Percentiles rank a stretch among this genome's conserved stretches.
phyloP scores from a whole-genome alignment of 164 flowering plant genomes.

The Malania oleifera region DNA sequence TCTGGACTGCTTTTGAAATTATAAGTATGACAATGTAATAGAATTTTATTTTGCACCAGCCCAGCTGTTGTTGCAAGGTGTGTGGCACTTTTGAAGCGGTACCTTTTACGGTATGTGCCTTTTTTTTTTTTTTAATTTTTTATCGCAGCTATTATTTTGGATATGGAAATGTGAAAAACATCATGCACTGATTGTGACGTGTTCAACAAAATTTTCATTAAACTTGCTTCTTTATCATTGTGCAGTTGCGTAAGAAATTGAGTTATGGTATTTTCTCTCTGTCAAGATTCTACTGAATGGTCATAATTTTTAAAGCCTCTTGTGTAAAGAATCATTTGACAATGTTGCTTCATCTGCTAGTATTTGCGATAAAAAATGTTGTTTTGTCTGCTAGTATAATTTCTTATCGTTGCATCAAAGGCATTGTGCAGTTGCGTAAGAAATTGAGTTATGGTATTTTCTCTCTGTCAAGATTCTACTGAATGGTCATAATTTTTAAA shows the following conservation, averaged over 20 bases:
- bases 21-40: constrained; percentile 2
- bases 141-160: background rate
- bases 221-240: background rate
- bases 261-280: background rate
- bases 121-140: background rate
- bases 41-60: constrained; percentile 35
- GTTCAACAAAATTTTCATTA: background rate
- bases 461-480: background rate
- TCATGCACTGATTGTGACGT: background rate
- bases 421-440: constrained; percentile 1
- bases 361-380: no score
- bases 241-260: background rate
- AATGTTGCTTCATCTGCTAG: background rate
- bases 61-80: constrained; percentile 94
- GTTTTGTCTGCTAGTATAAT: no score
- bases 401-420: no score
- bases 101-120: constrained; percentile 71
- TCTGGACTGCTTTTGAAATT: background rate
- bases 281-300: background rate
- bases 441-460: background rate
- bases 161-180: no score
- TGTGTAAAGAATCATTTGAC: background rate
- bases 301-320: no score
- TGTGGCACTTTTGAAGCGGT: constrained; percentile 80
- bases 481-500: background rate